Base-by-base conservation (phyloP, 768 basidiomycete species). In the Trametes cingulata region DNA sequence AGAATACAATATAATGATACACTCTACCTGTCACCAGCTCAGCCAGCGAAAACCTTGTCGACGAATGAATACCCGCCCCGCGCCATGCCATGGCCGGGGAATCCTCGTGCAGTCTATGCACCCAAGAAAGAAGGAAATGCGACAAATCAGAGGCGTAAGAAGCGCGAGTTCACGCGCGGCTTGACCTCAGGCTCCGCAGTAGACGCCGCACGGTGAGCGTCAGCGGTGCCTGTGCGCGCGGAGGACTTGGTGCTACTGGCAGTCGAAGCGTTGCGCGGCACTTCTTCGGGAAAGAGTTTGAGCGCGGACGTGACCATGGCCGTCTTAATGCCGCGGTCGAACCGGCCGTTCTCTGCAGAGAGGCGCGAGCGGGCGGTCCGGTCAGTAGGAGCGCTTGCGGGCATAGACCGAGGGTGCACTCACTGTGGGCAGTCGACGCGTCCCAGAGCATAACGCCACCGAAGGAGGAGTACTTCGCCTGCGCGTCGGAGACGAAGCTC, bases 391-490 rank as follows among this genome's bases (percentile, higher is more conserved):
- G 42, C 35, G 41, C 41, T 27, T 37, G 19, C 55, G 55, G 43
- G 4, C 33, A 6, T 55, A 37, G 53, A 22, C 6, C 15, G 45
- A 43, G 33, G 27, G 20, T 19, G 20, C 29, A 60, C 62, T 49
- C 45, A 64, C 62, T 36, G 45, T 64, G 33, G 15, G 62, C 62
- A 29, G 58, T 60, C 39, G 68, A 70, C 17, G 74, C 74, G 61
- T 76, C 74, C 74, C 75, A 76, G 50, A 75, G 65, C 75, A 76
- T 76, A 10, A 86, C 81, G 9, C 85, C 85, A 20, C 85, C 84
- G 61, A 86, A 86, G 0, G 84, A 85, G 2, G 85, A 80, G 72
- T 83, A 86, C 58, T 80, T 81, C 33, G 74, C 72, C 41, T 82
- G 80, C 75, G 82, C 84, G 57, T 78, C 69, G 35, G 74, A 69